phyloP scores from a whole-genome alignment of 1,139 yeast species.

The Yamadazyma triangularis region DNA sequence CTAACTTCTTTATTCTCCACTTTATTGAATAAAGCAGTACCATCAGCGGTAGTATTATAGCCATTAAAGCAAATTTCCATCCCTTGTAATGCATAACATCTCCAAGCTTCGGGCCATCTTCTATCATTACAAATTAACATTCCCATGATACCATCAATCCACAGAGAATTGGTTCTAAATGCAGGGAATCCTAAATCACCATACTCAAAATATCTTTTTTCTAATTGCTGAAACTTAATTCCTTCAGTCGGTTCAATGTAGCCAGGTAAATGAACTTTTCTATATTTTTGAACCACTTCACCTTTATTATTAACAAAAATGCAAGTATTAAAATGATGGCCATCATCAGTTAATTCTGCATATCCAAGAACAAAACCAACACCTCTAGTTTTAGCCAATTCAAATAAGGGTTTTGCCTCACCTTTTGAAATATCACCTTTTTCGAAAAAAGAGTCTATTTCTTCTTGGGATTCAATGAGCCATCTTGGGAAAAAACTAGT shows the following conservation, averaged over 20 bases:
- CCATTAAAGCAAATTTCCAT: conserved; percentile 25
- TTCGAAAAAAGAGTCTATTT: conserved; percentile 27
- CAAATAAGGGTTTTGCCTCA: conserved; percentile 24
- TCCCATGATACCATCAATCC: conserved; percentile 26
- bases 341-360: conserved; percentile 31
- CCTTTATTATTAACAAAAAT: conserved; percentile 24
- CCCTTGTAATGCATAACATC: conserved; percentile 25
- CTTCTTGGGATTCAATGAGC: conserved; percentile 22
- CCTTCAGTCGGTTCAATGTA: conserved; percentile 20
- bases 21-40: conserved; percentile 12
- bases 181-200: conserved; percentile 27
- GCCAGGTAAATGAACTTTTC: conserved; percentile 30
- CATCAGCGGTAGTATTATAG: conserved; percentile 25
- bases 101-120: conserved; percentile 37
- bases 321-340: conserved; percentile 26
- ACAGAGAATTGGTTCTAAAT: conserved; percentile 20
- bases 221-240: conserved; percentile 27
- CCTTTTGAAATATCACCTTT: conserved; percentile 24
- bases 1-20: conserved; percentile 20
- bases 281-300: conserved; percentile 14
- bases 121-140: conserved; percentile 33
- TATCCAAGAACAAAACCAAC: conserved; percentile 30
- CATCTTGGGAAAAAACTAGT: conserved; percentile 23
- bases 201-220: conserved; percentile 27
- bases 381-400: conserved; percentile 18